Conservation (phyloP, 768 basidiomycete genomes). For the Thelephora aurantiotincta region DNA sequence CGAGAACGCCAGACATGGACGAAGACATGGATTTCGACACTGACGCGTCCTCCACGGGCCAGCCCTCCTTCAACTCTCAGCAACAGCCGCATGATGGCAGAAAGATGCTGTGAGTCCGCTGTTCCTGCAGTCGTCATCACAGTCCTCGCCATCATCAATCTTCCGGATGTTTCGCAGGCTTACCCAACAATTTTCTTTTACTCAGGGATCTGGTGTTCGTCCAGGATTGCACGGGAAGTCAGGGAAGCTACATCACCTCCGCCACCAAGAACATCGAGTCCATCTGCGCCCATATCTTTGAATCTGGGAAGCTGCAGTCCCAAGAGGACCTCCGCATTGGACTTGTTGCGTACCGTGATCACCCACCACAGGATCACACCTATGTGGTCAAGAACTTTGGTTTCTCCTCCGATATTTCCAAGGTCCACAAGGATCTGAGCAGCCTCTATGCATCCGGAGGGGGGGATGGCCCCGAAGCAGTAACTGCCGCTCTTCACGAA, state of each 20-base stretch:
- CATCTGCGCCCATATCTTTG: conserved; percentile 89
- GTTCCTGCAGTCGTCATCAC: conserved; percentile 1
- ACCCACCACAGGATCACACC: conserved; percentile 94
- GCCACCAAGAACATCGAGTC: conserved; percentile 94
- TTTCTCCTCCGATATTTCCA: conserved; percentile 82
- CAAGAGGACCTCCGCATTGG: conserved; percentile 86
- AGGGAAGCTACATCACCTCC: conserved; percentile 82
- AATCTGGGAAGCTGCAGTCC: conserved; percentile 81
- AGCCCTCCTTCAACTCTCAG: conserved; percentile 19
- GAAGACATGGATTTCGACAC: conserved; percentile 63
- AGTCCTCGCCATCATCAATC: background rate
- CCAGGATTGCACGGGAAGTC: conserved; percentile 89
- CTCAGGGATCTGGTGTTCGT: conserved; percentile 85
- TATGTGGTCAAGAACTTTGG: conserved; percentile 90
- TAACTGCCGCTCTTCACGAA: conserved; percentile 85
- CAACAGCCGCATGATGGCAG: conserved; percentile 26
- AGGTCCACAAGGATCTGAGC: conserved; percentile 76
- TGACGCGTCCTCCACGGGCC: conserved; percentile 19
- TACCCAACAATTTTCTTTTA: background rate
- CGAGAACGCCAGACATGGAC: conserved; percentile 38
- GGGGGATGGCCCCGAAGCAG: conserved; percentile 93
- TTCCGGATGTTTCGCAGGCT: background rate
- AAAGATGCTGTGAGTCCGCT: conserved; percentile 62
- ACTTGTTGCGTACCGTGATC: conserved; percentile 89
- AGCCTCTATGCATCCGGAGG: conserved; percentile 80